These are phyloP conservation scores for Diversispora epigaea DNA, from an alignment of 192 early-diverging fungal genomes.

Conservation along the genomic window DNA sequence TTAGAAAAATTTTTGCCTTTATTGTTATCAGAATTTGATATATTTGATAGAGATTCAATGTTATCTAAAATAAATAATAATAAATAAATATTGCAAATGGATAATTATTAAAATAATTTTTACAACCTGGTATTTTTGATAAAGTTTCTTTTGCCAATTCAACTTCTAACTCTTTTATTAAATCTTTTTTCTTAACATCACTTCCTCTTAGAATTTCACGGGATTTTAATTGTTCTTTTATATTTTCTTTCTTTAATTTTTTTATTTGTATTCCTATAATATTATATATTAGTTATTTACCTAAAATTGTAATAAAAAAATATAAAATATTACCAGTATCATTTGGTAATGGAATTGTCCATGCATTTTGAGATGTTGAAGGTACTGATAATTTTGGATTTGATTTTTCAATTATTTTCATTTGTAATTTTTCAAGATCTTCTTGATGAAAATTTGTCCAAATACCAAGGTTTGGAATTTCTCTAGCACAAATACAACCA, in stretches of 20 bases:
- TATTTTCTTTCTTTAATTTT: neutral
- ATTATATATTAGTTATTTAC: neutral
- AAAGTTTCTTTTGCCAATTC: neutral
- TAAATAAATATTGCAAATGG: too few relatives aligned
- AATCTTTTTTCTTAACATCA: neutral
- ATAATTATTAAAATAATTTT: too few relatives aligned
- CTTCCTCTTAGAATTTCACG: neutral
- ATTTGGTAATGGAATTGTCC: neutral
- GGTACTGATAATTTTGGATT: neutral
- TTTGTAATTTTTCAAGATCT: neutral
- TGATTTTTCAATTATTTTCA: neutral
- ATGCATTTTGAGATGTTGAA: neutral
- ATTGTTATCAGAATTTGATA: too few relatives aligned
- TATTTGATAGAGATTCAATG: too few relatives aligned
- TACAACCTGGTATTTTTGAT: neutral
- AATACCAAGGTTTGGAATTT: too few relatives aligned
- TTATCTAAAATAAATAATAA: too few relatives aligned
- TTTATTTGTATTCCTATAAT: neutral
- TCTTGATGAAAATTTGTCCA: neutral
- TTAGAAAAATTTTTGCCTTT: too few relatives aligned
- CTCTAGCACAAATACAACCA: too few relatives aligned
- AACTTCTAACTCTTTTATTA: neutral
- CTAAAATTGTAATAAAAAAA: neutral
- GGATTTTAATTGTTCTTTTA: conserved; percentile 2
- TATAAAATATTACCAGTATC: neutral